Evolutionary conservation across 495 filamentous ascomycete genomes (phyloP), one percentile per base, ranked within the genome.

Genomic region (Cryomyces minteri): DNA sequence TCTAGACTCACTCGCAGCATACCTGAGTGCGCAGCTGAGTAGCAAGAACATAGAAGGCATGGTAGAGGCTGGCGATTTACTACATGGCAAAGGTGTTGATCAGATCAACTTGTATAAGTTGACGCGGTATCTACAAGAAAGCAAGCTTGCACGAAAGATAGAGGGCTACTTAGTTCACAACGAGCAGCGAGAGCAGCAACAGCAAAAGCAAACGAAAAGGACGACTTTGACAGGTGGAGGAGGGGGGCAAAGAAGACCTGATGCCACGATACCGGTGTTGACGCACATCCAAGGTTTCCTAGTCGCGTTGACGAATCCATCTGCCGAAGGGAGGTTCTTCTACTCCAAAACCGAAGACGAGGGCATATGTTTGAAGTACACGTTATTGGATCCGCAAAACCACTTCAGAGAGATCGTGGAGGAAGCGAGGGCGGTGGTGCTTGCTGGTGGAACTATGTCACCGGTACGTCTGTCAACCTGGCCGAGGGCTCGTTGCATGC

Each of bases 391-490:
- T 47, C 92, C 90, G 14, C 86, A 86, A 1, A 74, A 87, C 57
- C 82, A 92, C 52, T 98, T 98, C 61, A 79, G 78, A 14, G 80
- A 84, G 36, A 80, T 96, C 54, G 85, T 90, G 0, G 76, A 84
- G 40, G 77, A 86, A 52, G 86, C 88, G 6, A 69, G 85, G 42
- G 82, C 90, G 4, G 84, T 96, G 4, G 83, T 98, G 41, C 64
- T 98, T 11, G 92, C 86, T 9, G 90, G 90, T 43, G 90, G 90
- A 4, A 98, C 90, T 6, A 98, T 98, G 92, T 92, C 88, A 34
- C 90, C 92, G 6, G 18, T 25, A 25, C 18, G 18, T 42, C 14
- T n/a, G 10, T 6, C 40, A 37, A 30, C 41, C 32, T 36, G 50
- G 43, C 53, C 41, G 18, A 25, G 18, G 18, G 18, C 18, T 25